Evolutionary conservation across 1,139 yeast species (phyloP), one percentile per base, ranked within the genome.

Genomic region (Waltiozyma sp.): DNA sequence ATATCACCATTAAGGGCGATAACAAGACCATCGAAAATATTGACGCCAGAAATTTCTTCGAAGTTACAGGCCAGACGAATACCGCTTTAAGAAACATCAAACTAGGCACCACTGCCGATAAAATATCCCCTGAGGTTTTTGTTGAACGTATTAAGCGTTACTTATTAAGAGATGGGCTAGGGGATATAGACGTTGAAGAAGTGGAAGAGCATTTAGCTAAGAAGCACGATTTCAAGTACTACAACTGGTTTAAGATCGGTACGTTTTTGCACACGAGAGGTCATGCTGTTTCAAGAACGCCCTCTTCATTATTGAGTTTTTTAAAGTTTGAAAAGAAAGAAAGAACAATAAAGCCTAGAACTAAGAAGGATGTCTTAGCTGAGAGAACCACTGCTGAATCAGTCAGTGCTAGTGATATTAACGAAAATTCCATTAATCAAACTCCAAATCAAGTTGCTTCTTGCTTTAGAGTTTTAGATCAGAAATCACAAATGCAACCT

Each of bases 181-280:
- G 48, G 8, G 35, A 35, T 3, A 49, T 47, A 19, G 53, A 52
- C 16, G 54, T 51, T 19, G 55, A 51, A 14, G 59, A 53, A 21
- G 23, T 21, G 19, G 53, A 48, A 2, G 58, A 57, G 46, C 50
- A 58, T 39, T 47, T 54, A 15, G 38, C 23, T 8, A 21, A 47
- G 31, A 54, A 49, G 40, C 54, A 55, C 34, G 50, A 51, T 1
- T 61, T 65, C 43, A 47, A 51, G 21, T 59, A 58, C 28, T 70
- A 68, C 50, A 72, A 80, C 55, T 80, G 89, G 86, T 58, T 73
- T 39, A 66, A 68, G 44, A 57, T 83, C 36, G 94, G 93, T 0
- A 73, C 1, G 57, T 79, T 37, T 75, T 70, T 49, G 66, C 36
- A 33, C 21, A 16, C 36, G 4, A 33, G 36, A 33, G 36, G 36